Percentiles rank a stretch among this genome's conserved stretches.
Evolutionary conservation across 2,329 filamentous ascomycete species (phyloP).

Genomic region (Monilinia aucupariae): DNA sequence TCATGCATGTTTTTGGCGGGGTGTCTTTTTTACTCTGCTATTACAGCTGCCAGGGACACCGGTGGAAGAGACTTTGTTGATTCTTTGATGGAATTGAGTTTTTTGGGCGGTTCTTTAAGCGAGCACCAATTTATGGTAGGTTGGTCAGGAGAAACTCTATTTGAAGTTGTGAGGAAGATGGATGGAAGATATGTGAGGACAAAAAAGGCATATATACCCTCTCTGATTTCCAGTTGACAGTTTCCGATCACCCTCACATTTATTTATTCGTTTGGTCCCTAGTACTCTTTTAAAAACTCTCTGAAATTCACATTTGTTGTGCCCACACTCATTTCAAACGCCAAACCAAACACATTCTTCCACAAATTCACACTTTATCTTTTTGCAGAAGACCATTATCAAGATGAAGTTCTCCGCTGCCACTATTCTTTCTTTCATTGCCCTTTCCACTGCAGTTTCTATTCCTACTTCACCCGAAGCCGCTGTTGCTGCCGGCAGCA

Average conservation of each 20-base stretch:
- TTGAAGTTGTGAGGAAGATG: background rate
- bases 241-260: background rate
- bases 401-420: background rate
- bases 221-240: background rate
- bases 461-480: background rate
- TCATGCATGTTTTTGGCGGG: background rate
- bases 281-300: background rate
- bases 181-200: background rate
- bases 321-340: background rate
- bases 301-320: background rate
- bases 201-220: slow-evolving; percentile 1
- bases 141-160: background rate
- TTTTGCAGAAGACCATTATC: background rate
- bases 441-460: background rate
- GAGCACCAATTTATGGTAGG: background rate
- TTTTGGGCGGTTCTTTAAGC: background rate
- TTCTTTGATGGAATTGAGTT: background rate
- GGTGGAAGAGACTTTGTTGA: background rate
- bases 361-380: background rate
- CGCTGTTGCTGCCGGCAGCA: too few species aligned
- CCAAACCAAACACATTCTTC: background rate
- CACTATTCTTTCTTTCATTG: background rate
- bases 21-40: background rate
- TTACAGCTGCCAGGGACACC: background rate
- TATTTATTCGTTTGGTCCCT: too few species aligned